Evolutionary conservation across 768 basidiomycete species (phyloP).

Genomic region (Macrolepiota fuliginosa): DNA sequence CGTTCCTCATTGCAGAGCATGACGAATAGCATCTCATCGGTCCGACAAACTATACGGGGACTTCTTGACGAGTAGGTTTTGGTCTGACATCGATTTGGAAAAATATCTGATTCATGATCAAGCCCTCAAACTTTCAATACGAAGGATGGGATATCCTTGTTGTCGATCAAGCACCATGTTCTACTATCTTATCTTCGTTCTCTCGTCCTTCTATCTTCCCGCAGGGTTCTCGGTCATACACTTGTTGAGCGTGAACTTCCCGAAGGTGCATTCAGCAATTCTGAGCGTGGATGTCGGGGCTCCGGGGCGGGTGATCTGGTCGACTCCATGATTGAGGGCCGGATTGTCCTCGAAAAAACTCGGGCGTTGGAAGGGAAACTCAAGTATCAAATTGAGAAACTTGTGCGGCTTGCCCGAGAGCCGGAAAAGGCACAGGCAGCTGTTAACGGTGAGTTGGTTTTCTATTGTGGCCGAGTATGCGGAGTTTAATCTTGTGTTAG

Average conservation of each 20-base stretch:
- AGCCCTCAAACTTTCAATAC: conserved; percentile 40
- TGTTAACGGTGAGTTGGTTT: conserved; percentile 53
- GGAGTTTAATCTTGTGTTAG: conserved; percentile 35
- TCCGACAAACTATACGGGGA: conserved; percentile 52
- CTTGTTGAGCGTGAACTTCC: conserved; percentile 51
- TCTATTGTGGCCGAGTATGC: conserved; percentile 1
- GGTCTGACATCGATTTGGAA: conserved; percentile 6
- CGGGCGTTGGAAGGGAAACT: conserved; percentile 83
- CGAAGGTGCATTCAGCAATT: conserved; percentile 47
- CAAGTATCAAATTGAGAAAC: conserved; percentile 95
- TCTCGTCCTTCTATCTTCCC: conserved; percentile 69
- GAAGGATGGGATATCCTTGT: conserved; percentile 83
- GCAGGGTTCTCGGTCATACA: conserved; percentile 65
- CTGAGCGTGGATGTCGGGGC: conserved; percentile 54
- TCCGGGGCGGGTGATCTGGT: conserved; percentile 69
- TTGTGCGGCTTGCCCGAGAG: conserved; percentile 75
- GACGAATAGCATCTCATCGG: conserved; percentile 58
- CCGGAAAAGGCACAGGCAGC: conserved; percentile 38
- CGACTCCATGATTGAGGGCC: conserved; percentile 74
- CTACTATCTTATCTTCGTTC: conserved; percentile 86
- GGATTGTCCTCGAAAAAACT: conserved; percentile 86
- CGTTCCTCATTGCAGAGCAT: conserved; percentile 49
- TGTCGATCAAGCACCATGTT: conserved; percentile 84
- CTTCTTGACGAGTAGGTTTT: conserved; percentile 52
- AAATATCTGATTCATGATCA: conserved; percentile 16